Percentiles rank a stretch among this genome's conserved stretches.
Evolutionary conservation across 140 eudicot genomes (phyloP).

Genomic region (Cichorium intybus): DNA sequence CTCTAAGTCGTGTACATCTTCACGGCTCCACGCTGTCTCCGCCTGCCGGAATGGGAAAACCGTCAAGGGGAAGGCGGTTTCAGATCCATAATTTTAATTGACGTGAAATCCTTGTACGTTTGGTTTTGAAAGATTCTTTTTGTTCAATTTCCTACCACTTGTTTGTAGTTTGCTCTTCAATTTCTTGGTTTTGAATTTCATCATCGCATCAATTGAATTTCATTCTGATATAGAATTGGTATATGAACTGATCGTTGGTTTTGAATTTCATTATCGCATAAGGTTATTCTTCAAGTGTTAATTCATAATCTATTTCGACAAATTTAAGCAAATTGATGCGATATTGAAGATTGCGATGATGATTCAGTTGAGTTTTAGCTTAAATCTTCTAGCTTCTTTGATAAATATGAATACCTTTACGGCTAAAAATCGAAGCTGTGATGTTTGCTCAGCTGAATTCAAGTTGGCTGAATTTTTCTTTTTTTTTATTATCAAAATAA

Average conservation of each 20-base stretch:
- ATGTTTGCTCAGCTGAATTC: conserved; percentile 24
- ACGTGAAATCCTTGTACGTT: conserved; percentile 22
- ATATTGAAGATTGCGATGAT: too few species aligned
- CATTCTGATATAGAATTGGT: too few species aligned
- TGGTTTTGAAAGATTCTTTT: not conserved
- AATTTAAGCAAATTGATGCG: too few species aligned
- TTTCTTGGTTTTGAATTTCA: not conserved
- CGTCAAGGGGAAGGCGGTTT: too few species aligned
- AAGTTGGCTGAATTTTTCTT: conserved; percentile 9
- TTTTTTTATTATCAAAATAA: not conserved
- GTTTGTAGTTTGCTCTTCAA: not conserved
- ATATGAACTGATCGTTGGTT: too few species aligned
- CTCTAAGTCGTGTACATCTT: too few species aligned
- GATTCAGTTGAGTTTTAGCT: conserved; percentile 26
- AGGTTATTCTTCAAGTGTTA: too few species aligned
- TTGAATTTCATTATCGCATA: too few species aligned
- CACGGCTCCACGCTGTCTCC: too few species aligned
- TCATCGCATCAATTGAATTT: conserved; percentile 12
- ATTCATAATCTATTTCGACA: too few species aligned
- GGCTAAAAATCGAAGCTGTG: conserved; percentile 8
- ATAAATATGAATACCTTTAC: not conserved
- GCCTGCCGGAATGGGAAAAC: too few species aligned
- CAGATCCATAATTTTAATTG: too few species aligned
- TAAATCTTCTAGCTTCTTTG: not conserved
- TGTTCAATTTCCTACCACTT: not conserved